Evolutionary conservation across 169 alveolate genomes (phyloP), one percentile per base, ranked within the genome.

Genomic region (Babesia divergens): DNA sequence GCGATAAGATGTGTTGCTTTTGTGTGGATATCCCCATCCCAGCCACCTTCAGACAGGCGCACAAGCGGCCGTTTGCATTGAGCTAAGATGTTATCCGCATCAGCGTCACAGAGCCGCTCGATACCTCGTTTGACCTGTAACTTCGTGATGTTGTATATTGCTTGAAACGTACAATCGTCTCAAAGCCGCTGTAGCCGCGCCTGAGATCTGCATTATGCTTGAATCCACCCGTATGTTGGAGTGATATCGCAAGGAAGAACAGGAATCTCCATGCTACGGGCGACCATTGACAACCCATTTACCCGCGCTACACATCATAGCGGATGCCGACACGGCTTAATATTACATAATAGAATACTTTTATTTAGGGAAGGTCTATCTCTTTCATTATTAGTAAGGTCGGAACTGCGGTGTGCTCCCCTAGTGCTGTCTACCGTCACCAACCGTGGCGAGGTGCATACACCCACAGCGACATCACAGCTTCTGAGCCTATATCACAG

Each of bases 121-220:
- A 62, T 29, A 4, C 83, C 83, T 11, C 83, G 59, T 35, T 72
- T 72, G n/a, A 72, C 67, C 83, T 72, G 37, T 18, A 37, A 26
- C 29, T 14, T 9, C 16, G 34, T 7, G 28, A 40, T 65, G 2
- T 3, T 3, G 5, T 26, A 2, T n/a, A 35, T 37, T 42, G 16
- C 9, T 47, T 3, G 35, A 11, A 28, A 49, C 77, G 14, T 66
- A 66, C 77, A n/a, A 66, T 66, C 0, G 65, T 52, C 24, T 66
- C 77, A 0, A 66, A 28, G 20, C 46, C 18, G 3, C 67, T 66
- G 67, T 29, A 66, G 6, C 77, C 77, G 1, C 53, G 67, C 24
- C 52, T 66, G 22, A 55, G 34, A 44, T 66, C 77, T 3, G 40
- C 34, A 18, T 66, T 14, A 56, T 40, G 29, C 37, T 24, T 20